These are phyloP conservation scores for Trypanosoma platydactyli DNA, from an alignment of 208 protist genomes.

Conservation along the genomic window DNA sequence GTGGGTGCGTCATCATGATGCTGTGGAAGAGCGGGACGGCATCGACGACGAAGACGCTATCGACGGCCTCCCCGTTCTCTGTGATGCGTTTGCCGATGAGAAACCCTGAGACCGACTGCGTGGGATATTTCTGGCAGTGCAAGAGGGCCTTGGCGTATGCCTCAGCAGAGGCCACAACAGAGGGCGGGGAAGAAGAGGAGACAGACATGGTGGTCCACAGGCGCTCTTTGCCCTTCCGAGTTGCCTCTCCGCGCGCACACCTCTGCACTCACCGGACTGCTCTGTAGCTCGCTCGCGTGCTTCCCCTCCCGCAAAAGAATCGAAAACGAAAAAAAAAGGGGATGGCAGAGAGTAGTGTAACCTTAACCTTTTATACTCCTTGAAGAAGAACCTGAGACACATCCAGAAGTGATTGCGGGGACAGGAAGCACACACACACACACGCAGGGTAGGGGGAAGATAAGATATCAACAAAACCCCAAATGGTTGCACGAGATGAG, in stretches of 20 bases:
- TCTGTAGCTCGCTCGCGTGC: conserved; percentile 3
- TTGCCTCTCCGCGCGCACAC: background rate
- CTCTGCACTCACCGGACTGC: background rate
- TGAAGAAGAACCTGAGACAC: background rate
- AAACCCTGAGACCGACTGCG: conserved; percentile 77
- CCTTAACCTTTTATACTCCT: no score
- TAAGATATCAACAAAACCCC: background rate
- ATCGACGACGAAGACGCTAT: conserved; percentile 46
- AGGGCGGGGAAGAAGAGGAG: conserved; percentile 11
- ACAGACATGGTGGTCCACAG: background rate
- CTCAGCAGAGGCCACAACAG: conserved; percentile 60
- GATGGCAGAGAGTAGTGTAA: background rate
- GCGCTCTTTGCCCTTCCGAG: no score
- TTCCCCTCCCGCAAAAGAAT: conserved; percentile 3
- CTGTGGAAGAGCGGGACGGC: conserved; percentile 82
- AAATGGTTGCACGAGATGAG: no score
- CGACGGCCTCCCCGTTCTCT: conserved; percentile 20
- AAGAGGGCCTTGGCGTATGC: conserved; percentile 83
- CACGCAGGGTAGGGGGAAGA: background rate
- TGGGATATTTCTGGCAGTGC: conserved; percentile 86
- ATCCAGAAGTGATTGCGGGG: background rate
- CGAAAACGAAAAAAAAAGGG: conserved; percentile 13
- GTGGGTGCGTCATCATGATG: conserved; percentile 65
- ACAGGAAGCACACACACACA: background rate
- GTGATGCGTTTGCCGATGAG: conserved; percentile 78